Conservation (phyloP, 148 eudicot genomes). For the Vaccinium vitisidaea region DNA sequence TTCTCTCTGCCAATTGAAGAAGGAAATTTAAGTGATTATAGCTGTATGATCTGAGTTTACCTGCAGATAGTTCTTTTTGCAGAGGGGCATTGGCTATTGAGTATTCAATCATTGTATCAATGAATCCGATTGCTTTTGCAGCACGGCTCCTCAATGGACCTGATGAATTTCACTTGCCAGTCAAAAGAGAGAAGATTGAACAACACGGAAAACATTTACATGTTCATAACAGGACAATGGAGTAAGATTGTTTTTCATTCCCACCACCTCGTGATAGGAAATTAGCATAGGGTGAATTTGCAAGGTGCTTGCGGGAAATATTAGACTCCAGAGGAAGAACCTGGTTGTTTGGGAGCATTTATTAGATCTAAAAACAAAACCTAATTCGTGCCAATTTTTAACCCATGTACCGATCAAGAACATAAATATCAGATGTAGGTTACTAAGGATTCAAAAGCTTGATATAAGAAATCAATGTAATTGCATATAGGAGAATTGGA, state of each 20-base stretch:
- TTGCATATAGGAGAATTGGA: not conserved
- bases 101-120: conserved; percentile 96
- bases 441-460: not conserved
- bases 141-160: conserved; percentile 98
- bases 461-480: not conserved
- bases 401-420: not conserved
- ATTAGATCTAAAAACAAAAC: not conserved
- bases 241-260: not conserved
- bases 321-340: not conserved
- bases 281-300: not conserved
- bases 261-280: not conserved
- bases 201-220: not conserved
- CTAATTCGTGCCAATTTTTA: not conserved
- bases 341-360: not conserved
- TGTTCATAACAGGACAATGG: not conserved
- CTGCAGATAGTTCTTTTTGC: conserved; percentile 87
- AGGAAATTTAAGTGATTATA: not conserved
- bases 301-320: not conserved
- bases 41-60: conserved; percentile 26
- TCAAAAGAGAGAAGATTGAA: not conserved
- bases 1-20: not conserved
- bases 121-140: conserved; percentile 96
- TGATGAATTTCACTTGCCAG: conserved; percentile 25
- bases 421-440: not conserved
- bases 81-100: conserved; percentile 81